These are phyloP conservation scores for Neoarthrinium moseri DNA, from an alignment of 2,329 filamentous ascomycete genomes.

Conservation along the genomic window DNA sequence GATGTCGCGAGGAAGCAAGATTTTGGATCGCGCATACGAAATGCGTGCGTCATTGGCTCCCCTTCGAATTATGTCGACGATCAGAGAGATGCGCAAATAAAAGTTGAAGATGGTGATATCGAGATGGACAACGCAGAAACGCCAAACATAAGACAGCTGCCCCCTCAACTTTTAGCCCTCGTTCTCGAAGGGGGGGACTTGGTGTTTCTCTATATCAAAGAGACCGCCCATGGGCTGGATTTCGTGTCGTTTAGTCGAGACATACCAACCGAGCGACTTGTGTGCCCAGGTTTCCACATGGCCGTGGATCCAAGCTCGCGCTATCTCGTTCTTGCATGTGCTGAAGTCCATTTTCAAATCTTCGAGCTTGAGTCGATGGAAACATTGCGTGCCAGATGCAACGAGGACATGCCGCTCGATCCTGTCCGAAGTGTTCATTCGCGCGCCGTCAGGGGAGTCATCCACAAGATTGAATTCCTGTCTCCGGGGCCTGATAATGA, in stretches of 20 bases:
- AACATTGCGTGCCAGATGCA: constrained; percentile 50
- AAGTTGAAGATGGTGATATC: constrained; percentile 39
- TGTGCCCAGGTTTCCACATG: constrained; percentile 63
- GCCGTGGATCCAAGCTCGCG: constrained; percentile 75
- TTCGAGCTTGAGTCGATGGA: constrained; percentile 64
- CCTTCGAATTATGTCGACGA: constrained; percentile 36
- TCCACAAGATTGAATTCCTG: constrained; percentile 85
- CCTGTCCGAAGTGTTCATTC: constrained; percentile 54
- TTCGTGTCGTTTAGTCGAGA: constrained; percentile 63
- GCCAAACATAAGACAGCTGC: constrained; percentile 38
- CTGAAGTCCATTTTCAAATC: constrained; percentile 68
- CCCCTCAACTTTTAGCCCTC: constrained; percentile 79
- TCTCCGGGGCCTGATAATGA: constrained; percentile 66
- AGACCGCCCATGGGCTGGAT: constrained; percentile 41
- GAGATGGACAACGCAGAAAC: constrained; percentile 31
- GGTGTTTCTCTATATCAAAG: constrained; percentile 71
- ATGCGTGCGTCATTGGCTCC: constrained; percentile 72
- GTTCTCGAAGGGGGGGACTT: constrained; percentile 71
- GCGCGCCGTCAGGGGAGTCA: constrained; percentile 63
- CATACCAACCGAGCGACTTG: constrained; percentile 56
- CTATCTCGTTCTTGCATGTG: constrained; percentile 67
- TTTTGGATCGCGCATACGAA: constrained; percentile 76
- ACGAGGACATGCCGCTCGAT: constrained; percentile 40
- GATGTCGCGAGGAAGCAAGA: constrained; percentile 77
- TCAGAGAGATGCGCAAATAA: constrained; percentile 23